A percentile compares a stretch with the other conserved stretches of the same genome.
phyloP scores from a whole-genome alignment of 2,329 filamentous ascomycete species.

The Chaetothyriales sp. region DNA sequence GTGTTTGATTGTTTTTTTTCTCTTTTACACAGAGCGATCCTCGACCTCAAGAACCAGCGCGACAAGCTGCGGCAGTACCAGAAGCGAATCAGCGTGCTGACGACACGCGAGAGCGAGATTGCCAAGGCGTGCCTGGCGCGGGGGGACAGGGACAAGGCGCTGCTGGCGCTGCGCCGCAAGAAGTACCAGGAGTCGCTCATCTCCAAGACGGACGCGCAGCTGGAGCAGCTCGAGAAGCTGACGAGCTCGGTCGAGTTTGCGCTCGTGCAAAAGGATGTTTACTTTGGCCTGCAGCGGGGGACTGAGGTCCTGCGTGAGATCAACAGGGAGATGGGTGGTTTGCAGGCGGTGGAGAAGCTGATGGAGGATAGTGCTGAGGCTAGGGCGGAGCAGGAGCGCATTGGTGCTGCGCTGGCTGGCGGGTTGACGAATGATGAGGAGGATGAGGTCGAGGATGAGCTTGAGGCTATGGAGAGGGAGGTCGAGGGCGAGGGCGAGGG shows the following conservation, averaged over 20 bases:
- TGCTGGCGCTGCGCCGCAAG: slow-evolving; percentile 79
- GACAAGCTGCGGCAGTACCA: slow-evolving; percentile 96
- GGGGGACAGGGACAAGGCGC: slow-evolving; percentile 65
- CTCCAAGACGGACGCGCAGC: slow-evolving; percentile 75
- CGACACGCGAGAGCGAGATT: slow-evolving; percentile 71
- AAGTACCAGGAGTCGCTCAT: slow-evolving; percentile 92
- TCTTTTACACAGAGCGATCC: slow-evolving; percentile 55
- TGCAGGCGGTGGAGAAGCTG: slow-evolving; percentile 87
- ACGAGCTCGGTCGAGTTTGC: slow-evolving; percentile 88
- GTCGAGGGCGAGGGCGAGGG: slow-evolving; percentile 23
- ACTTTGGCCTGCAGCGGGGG: slow-evolving; percentile 84
- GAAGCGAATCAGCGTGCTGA: slow-evolving; percentile 71
- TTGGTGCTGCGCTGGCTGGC: slow-evolving; percentile 78
- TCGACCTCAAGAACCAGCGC: slow-evolving; percentile 93
- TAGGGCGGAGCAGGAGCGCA: slow-evolving; percentile 85
- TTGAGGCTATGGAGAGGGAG: slow-evolving; percentile 64
- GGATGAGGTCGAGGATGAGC: slow-evolving; percentile 92
- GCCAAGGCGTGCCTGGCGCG: slow-evolving; percentile 67
- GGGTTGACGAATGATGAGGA: slow-evolving; percentile 89
- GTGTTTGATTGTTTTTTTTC: not conserved
- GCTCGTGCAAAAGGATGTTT: slow-evolving; percentile 86
- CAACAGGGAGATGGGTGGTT: slow-evolving; percentile 84
- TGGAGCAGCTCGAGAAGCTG: slow-evolving; percentile 84
- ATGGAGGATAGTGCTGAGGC: slow-evolving; percentile 87
- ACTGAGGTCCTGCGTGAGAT: slow-evolving; percentile 82